A percentile compares a stretch with the other conserved stretches of the same genome.
Conservation (phyloP, 2,329 filamentous ascomycete species). For the Plectosphaerella cucumerina region DNA sequence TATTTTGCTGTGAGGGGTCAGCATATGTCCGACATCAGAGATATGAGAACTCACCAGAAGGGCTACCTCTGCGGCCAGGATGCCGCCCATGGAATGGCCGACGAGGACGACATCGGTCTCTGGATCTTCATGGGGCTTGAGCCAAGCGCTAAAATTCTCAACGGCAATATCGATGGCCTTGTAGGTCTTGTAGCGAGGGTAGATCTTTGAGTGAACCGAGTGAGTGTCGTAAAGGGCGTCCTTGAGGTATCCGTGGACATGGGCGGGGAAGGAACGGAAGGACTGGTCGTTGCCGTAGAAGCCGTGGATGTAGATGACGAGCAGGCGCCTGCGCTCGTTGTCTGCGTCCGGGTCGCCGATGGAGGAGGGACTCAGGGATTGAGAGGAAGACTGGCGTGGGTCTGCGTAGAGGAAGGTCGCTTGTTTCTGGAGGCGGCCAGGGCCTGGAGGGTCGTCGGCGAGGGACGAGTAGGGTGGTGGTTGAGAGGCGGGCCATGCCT, state of each 20-base stretch:
- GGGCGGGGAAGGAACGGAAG: conserved; percentile 82
- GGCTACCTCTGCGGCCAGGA: conserved; percentile 75
- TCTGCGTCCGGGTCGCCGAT: conserved; percentile 18
- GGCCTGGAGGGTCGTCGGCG: background rate
- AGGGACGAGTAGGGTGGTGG: background rate
- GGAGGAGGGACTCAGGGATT: conserved; percentile 27
- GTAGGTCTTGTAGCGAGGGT: conserved; percentile 75
- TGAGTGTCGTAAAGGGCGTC: conserved; percentile 66
- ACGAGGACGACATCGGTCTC: conserved; percentile 77
- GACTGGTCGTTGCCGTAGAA: conserved; percentile 87
- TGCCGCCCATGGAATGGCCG: conserved; percentile 86
- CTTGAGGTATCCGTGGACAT: conserved; percentile 73
- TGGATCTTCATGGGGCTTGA: conserved; percentile 69
- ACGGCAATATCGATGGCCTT: conserved; percentile 67
- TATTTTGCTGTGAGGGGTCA: conserved; percentile 23
- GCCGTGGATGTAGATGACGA: conserved; percentile 83
- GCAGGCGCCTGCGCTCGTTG: conserved; percentile 49
- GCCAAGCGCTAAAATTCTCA: conserved; percentile 80
- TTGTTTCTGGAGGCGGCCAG: background rate
- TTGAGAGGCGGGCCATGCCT: background rate
- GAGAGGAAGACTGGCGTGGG: conserved; percentile 42
- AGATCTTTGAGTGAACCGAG: conserved; percentile 81
- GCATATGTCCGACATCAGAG: background rate
- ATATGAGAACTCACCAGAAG: conserved; percentile 46
- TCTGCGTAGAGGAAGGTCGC: conserved; percentile 24